phyloP scores from a whole-genome alignment of 2,329 filamentous ascomycete species.

The Harringtonia aguacate region DNA sequence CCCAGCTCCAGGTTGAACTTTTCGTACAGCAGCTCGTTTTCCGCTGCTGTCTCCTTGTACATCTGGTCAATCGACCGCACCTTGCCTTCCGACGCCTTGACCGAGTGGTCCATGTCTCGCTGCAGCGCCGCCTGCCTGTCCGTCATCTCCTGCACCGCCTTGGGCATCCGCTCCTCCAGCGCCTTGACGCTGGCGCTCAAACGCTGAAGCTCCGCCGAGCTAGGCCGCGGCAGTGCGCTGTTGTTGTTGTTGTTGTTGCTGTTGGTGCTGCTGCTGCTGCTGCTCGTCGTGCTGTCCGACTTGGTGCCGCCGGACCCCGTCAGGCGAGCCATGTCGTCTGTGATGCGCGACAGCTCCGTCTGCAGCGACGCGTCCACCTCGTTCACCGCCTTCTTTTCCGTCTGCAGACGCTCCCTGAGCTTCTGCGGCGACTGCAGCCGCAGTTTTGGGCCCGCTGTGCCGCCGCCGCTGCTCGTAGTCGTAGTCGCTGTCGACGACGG shows the following conservation, averaged over 20 bases:
- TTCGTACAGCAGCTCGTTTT: slow-evolving; percentile 89
- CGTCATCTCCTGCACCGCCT: slow-evolving; percentile 45
- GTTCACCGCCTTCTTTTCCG: slow-evolving; percentile 64
- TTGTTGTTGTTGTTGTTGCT: neutral
- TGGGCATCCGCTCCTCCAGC: slow-evolving; percentile 58
- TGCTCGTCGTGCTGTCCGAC: neutral
- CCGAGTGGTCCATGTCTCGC: slow-evolving; percentile 58
- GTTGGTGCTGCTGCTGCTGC: slow-evolving; percentile 13
- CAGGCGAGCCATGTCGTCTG: slow-evolving; percentile 62
- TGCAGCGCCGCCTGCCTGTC: slow-evolving; percentile 54
- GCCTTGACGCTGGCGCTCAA: slow-evolving; percentile 47
- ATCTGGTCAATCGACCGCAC: slow-evolving; percentile 76
- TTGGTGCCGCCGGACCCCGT: slow-evolving; percentile 21
- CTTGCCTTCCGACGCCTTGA: slow-evolving; percentile 67
- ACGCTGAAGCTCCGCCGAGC: slow-evolving; percentile 19
- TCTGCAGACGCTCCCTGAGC: slow-evolving; percentile 73
- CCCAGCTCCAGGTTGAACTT: slow-evolving; percentile 85
- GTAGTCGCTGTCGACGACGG: neutral
- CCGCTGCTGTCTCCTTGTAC: slow-evolving; percentile 76
- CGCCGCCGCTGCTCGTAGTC: slow-evolving; percentile 15
- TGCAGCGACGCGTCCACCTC: slow-evolving; percentile 60
- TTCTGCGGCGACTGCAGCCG: slow-evolving; percentile 64
- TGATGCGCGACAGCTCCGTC: slow-evolving; percentile 68
- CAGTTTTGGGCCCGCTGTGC: slow-evolving; percentile 34
- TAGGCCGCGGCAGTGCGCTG: neutral